Percentiles rank a stretch among this genome's conserved stretches.
Conservation (phyloP, 2,329 filamentous ascomycete species). For the Fusarium sp. region DNA sequence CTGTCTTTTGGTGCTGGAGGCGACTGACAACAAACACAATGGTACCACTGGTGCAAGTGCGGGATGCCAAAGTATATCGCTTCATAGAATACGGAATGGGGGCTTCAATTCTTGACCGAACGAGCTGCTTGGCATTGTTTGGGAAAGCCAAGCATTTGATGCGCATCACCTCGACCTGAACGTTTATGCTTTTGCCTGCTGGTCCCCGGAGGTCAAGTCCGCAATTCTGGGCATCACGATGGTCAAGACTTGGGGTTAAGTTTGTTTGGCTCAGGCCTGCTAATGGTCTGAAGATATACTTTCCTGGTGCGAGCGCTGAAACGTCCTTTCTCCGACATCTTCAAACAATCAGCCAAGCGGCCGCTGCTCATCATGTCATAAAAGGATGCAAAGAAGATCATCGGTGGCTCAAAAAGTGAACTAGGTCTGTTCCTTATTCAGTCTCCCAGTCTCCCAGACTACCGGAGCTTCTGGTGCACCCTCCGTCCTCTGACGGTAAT, state of each 20-base stretch:
- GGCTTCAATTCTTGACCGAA: background rate
- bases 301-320: conserved; percentile 24
- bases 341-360: background rate
- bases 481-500: conserved; percentile 2
- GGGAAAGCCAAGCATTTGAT: conserved; percentile 12
- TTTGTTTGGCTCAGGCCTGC: background rate
- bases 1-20: background rate
- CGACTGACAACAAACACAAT: background rate
- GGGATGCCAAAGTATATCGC: background rate
- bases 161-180: background rate
- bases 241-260: background rate
- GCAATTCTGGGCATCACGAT: background rate
- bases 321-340: conserved; percentile 26
- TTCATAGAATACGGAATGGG: background rate
- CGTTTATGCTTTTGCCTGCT: background rate
- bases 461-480: background rate
- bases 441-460: conserved; percentile 9
- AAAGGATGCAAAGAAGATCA: conserved; percentile 13
- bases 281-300: conserved; percentile 15
- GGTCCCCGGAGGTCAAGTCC: background rate
- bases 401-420: conserved; percentile 29
- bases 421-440: conserved; percentile 6
- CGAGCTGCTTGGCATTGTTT: conserved; percentile 1
- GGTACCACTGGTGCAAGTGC: background rate
- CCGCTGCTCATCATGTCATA: background rate